phyloP scores from a whole-genome alignment of 1,139 yeast genomes.

The Meyerozyma guilliermondii region DNA sequence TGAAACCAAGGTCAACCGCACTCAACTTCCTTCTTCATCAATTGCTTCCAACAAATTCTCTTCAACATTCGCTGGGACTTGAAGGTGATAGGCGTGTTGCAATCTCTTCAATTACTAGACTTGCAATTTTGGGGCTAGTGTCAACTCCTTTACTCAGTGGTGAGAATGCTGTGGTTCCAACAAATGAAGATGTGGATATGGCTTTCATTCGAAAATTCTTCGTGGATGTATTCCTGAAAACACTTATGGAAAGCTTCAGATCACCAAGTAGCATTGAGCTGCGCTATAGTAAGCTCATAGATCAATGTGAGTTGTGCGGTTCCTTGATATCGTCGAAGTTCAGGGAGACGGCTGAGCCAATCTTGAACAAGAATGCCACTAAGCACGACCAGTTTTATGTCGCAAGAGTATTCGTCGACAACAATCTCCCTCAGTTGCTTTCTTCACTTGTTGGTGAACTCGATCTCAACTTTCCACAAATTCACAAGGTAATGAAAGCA shows the following conservation, averaged over 20 bases:
- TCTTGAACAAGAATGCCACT: slow-evolving; percentile 44
- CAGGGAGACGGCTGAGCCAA: slow-evolving; percentile 38
- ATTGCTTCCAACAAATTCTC: slow-evolving; percentile 53
- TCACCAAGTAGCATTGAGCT: slow-evolving; percentile 25
- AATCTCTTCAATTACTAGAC: slow-evolving; percentile 47
- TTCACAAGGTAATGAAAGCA: slow-evolving; percentile 52
- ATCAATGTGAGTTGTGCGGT: slow-evolving; percentile 51
- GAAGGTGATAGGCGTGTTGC: slow-evolving; percentile 37
- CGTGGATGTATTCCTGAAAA: slow-evolving; percentile 64
- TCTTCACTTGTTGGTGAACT: slow-evolving; percentile 55
- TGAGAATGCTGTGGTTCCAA: slow-evolving; percentile 39
- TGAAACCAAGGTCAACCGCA: slow-evolving; percentile 67
- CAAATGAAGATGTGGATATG: slow-evolving; percentile 61
- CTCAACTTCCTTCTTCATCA: slow-evolving; percentile 75
- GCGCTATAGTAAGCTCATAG: slow-evolving; percentile 52
- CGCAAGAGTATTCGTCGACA: slow-evolving; percentile 61
- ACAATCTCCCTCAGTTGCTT: slow-evolving; percentile 54
- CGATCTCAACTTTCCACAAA: slow-evolving; percentile 68
- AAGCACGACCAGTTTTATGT: slow-evolving; percentile 56
- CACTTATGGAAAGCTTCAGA: slow-evolving; percentile 46
- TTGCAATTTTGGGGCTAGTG: slow-evolving; percentile 55
- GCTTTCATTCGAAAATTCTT: slow-evolving; percentile 69
- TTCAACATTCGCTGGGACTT: slow-evolving; percentile 25
- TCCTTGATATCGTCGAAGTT: slow-evolving; percentile 38
- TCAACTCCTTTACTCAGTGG: slow-evolving; percentile 46